Evolutionary conservation across 768 basidiomycete species (phyloP).

Genomic region (Mycena olivaceomarginata): DNA sequence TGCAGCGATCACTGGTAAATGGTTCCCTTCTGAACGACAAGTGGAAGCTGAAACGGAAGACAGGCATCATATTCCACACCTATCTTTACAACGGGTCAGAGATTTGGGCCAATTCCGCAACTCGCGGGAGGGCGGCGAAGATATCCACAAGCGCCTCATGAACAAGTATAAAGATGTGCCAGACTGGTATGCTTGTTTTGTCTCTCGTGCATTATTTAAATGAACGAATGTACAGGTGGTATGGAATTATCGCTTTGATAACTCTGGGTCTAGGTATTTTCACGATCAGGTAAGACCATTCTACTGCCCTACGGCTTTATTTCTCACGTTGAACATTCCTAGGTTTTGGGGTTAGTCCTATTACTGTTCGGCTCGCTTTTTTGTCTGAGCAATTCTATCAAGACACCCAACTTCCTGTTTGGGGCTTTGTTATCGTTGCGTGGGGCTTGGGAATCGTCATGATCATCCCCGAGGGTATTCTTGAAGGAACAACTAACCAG

Average conservation of each 20-base stretch:
- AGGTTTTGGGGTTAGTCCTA: conserved; percentile 26
- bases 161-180: conserved; percentile 32
- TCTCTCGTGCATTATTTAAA: background rate
- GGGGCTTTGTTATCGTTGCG: conserved; percentile 25
- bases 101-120: conserved; percentile 23
- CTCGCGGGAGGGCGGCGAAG: conserved; percentile 19
- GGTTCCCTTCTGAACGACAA: background rate
- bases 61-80: conserved; percentile 27
- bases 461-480: conserved; percentile 23
- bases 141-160: conserved; percentile 35
- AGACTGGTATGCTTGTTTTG: conserved; percentile 2
- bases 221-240: conserved; percentile 15
- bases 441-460: conserved; percentile 25
- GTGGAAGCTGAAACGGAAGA: background rate
- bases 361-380: background rate
- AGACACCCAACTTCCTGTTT: conserved; percentile 33
- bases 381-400: background rate
- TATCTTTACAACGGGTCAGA: conserved; percentile 27
- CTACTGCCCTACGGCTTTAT: background rate
- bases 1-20: conserved; percentile 23
- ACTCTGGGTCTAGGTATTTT: conserved; percentile 24
- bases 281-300: conserved; percentile 14
- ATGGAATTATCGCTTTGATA: conserved; percentile 12
- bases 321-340: background rate
- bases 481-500: conserved; percentile 28